Percentiles rank a stretch among this genome's conserved stretches.
Evolutionary conservation across 2,329 filamentous ascomycete genomes (phyloP).

Genomic region (Colletotrichum euphorbiae): DNA sequence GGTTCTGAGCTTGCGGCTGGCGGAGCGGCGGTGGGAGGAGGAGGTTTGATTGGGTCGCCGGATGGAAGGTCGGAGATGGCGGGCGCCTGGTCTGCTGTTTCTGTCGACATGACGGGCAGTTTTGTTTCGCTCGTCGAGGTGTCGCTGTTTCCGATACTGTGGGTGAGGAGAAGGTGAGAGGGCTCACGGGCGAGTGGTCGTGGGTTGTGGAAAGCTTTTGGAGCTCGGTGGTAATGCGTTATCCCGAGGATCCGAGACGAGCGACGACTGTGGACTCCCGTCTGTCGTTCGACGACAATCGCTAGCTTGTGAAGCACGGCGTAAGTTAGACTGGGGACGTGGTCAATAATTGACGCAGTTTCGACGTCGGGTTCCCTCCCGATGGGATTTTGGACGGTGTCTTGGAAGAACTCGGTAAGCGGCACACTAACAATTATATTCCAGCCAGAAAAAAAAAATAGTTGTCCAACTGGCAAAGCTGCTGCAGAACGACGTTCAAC

Average conservation of each 20-base stretch:
- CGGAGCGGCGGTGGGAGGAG: conserved; percentile 26
- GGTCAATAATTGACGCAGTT: conserved; percentile 12
- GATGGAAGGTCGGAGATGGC: conserved; percentile 51
- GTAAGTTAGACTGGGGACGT: neutral
- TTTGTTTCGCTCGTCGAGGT: neutral
- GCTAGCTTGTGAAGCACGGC: conserved; percentile 10
- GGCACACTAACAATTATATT: neutral
- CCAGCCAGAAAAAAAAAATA: conserved; percentile 1
- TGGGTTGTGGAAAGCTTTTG: conserved; percentile 19
- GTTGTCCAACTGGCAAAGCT: conserved; percentile 7
- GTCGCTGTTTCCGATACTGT: neutral
- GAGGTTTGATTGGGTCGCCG: conserved; percentile 49
- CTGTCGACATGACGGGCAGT: conserved; percentile 36
- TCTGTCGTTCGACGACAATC: conserved; percentile 30
- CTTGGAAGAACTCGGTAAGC: neutral
- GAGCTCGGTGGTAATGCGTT: conserved; percentile 37
- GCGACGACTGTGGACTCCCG: neutral
- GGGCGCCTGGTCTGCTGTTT: conserved; percentile 38
- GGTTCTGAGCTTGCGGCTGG: conserved; percentile 24
- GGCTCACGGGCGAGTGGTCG: neutral
- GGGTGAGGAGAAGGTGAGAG: neutral
- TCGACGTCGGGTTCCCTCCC: neutral
- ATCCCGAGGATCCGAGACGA: conserved; percentile 37
- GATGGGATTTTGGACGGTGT: neutral
- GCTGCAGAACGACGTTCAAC: conserved; percentile 11